Conservation (phyloP, 371 early-diverging fungal species). For the Zychaea mexicana region DNA sequence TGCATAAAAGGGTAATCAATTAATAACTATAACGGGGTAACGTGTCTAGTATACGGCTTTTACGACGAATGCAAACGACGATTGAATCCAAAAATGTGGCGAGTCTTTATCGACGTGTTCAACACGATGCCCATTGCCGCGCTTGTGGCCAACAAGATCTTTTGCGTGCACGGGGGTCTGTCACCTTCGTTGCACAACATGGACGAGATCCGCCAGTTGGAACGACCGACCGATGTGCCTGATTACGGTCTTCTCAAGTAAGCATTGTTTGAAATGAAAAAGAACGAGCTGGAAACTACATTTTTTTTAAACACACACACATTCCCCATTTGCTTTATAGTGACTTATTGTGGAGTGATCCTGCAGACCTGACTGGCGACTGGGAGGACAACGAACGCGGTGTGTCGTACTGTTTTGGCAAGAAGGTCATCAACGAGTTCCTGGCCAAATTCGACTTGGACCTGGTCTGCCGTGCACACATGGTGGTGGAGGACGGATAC, state of each 20-base stretch:
- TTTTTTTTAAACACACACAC: no score
- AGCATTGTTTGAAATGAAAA: no score
- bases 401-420: slow-evolving; percentile 94
- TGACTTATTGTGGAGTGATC: slow-evolving; percentile 92
- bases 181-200: slow-evolving; percentile 82
- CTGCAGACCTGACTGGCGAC: slow-evolving; percentile 70
- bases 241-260: slow-evolving; percentile 82
- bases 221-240: slow-evolving; percentile 96
- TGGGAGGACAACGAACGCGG: slow-evolving; percentile 99
- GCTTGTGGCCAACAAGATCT: slow-evolving; percentile 93
- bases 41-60: slow-evolving; percentile 91
- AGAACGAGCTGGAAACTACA: no score
- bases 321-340: no score
- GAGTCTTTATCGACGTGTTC: slow-evolving; percentile 95
- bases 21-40: no score
- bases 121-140: slow-evolving; percentile 97
- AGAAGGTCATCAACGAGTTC: slow-evolving; percentile 85
- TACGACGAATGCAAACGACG: slow-evolving; percentile 99
- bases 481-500: slow-evolving; percentile 99
- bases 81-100: slow-evolving; percentile 92
- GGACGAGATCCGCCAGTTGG: slow-evolving; percentile 92
- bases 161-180: slow-evolving; percentile 98
- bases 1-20: no score
- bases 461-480: slow-evolving; percentile 95
- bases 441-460: slow-evolving; percentile 84